Evolutionary conservation across 2,329 filamentous ascomycete genomes (phyloP), one percentile per base, ranked within the genome.

Genomic region (Microthyrium microscopicum): DNA sequence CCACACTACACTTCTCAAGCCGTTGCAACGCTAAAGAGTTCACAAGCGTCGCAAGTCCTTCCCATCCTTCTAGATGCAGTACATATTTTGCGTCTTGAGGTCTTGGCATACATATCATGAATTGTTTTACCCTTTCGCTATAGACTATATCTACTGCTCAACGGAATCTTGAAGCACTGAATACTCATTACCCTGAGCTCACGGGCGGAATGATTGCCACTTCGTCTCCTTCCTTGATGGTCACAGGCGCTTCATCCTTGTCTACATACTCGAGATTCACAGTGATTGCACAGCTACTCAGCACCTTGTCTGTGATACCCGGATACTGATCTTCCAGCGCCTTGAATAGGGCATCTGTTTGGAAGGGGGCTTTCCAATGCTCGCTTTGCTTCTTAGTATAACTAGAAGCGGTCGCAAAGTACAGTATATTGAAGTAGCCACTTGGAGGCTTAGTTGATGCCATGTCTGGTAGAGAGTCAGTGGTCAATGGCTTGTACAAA

Each of bases 141-240:
- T n/a, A n/a, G n/a, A n/a, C n/a, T n/a, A n/a, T n/a, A n/a, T n/a
- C n/a, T n/a, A n/a, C n/a, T n/a, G n/a, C n/a, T n/a, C n/a, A n/a
- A n/a, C n/a, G n/a, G n/a, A n/a, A n/a, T n/a, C n/a, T n/a, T n/a
- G n/a, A n/a, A n/a, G n/a, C 22, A 25, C 12, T 12, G 12, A 9
- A n/a, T n/a, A n/a, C n/a, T n/a, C n/a, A n/a, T 36, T 24, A 89
- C 4, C 82, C 82, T 24, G 82, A 84, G 61, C 82, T 91, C 42
- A 91, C 83, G 7, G 83, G 82, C 21, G 83, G 82, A 37, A 91
- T 87, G 22, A 91, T 77, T 26, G 78, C 83, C 35, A 91, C 80
- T 57, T 91, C 83, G 49, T 91, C 82, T 19, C 76, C 79, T 40
- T 71, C 70, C 33, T 71, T 56, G 37, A 91, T 77, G 36, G 70